Evolutionary conservation across 441 rosid species (phyloP).

Genomic region (Aquilaria agallochum): DNA sequence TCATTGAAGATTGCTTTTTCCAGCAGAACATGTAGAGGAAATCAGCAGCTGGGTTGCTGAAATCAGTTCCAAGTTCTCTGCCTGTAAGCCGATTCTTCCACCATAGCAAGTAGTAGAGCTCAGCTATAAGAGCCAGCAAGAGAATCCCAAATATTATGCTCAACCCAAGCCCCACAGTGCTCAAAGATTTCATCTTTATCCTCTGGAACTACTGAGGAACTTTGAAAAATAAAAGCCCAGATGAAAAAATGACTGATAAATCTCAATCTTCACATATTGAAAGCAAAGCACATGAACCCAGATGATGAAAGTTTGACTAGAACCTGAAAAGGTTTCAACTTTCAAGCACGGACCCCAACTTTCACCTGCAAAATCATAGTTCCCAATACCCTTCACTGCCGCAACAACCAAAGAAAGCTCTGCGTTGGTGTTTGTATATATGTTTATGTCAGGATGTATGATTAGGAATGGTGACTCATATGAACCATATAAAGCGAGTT

Average conservation of each 20-base stretch:
- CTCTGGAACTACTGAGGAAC: conserved; percentile 8
- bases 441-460: no score
- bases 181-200: conserved; percentile 73
- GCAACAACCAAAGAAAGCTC: no score
- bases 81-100: conserved; percentile 62
- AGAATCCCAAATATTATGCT: conserved; percentile 85
- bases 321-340: conserved; percentile 12
- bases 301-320: conserved; percentile 20
- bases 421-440: no score
- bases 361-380: no score
- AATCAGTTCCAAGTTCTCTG: conserved; percentile 47
- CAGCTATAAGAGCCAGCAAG: conserved; percentile 69
- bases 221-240: background rate
- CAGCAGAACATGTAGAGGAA: conserved; percentile 73
- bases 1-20: conserved; percentile 46
- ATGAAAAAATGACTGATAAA: conserved; percentile 19
- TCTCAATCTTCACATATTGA: conserved; percentile 27
- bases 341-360: no score
- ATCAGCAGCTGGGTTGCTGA: conserved; percentile 64
- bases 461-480: no score
- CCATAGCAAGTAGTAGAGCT: conserved; percentile 87
- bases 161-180: conserved; percentile 85
- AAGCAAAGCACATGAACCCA: conserved; percentile 18
- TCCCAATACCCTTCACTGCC: no score
- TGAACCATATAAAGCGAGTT: no score